phyloP scores from a whole-genome alignment of 306 rosid species.

The Prunus dulcis region DNA sequence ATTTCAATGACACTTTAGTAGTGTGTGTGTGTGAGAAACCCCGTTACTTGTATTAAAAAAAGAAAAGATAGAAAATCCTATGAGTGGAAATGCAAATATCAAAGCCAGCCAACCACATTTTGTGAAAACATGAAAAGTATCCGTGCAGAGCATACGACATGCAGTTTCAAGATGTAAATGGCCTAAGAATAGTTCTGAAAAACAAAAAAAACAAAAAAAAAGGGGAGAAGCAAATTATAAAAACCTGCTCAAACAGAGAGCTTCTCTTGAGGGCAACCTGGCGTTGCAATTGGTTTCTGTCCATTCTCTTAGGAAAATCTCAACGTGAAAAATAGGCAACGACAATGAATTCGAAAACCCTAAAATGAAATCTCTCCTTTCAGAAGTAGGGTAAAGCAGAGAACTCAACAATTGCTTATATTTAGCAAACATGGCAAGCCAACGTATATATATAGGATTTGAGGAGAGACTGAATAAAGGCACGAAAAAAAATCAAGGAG shows the following conservation, averaged over 20 bases:
- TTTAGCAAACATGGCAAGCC: background rate
- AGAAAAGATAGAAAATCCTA: background rate
- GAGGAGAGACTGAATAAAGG: background rate
- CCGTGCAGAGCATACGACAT: background rate
- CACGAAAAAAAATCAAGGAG: constrained; percentile 6
- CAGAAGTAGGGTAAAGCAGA: background rate
- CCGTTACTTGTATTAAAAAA: too few species aligned
- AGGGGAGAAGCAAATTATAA: background rate
- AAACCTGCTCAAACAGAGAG: constrained; percentile 68
- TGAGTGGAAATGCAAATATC: background rate
- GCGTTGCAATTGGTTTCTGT: constrained; percentile 44
- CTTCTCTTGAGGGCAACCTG: constrained; percentile 45
- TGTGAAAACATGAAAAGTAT: background rate
- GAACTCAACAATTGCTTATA: background rate
- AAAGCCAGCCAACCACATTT: constrained; percentile 3
- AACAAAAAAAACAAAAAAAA: rapidly evolving
- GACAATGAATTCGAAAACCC: background rate
- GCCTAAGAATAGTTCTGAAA: background rate
- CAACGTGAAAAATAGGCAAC: background rate
- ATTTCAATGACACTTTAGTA: background rate
- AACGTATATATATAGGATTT: constrained; percentile 2
- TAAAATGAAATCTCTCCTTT: background rate
- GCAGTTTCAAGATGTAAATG: background rate
- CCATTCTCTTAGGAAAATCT: constrained; percentile 29
- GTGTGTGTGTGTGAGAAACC: too few species aligned